Evolutionary conservation across 169 alveolate genomes (phyloP).

Genomic region (Cryptosporidium baileyi): DNA sequence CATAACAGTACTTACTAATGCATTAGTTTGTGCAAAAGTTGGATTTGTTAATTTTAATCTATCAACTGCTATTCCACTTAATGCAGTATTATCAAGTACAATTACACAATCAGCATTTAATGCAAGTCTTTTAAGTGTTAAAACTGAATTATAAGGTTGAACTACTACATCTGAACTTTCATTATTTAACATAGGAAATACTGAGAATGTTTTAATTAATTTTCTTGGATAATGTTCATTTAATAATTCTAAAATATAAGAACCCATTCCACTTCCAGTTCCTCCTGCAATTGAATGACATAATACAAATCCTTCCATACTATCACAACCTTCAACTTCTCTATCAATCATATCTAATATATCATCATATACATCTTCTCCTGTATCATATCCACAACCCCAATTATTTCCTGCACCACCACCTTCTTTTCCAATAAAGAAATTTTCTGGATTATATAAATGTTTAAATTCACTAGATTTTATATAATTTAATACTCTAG

Average conservation of each 20-base stretch:
- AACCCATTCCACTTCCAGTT: slow-evolving; percentile 99
- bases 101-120: slow-evolving; percentile 96
- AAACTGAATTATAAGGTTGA: slow-evolving; percentile 97
- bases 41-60: slow-evolving; percentile 88
- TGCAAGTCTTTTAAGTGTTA: slow-evolving; percentile 90
- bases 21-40: slow-evolving; percentile 82
- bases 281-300: slow-evolving; percentile 99
- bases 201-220: slow-evolving; percentile 86
- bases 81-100: slow-evolving; percentile 97
- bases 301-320: slow-evolving; percentile 96
- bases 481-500: slow-evolving; percentile 91
- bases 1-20: slow-evolving; percentile 88
- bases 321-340: slow-evolving; percentile 98
- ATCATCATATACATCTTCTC: slow-evolving; percentile 93
- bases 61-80: slow-evolving; percentile 95
- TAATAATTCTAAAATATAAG: slow-evolving; percentile 93
- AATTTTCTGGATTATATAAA: slow-evolving; percentile 97
- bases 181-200: slow-evolving; percentile 91
- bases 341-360: slow-evolving; percentile 97
- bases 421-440: slow-evolving; percentile 94
- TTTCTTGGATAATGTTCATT: slow-evolving; percentile 94
- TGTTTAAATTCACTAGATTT: slow-evolving; percentile 86
- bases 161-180: slow-evolving; percentile 98
- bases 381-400: slow-evolving; percentile 97
- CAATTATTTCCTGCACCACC: slow-evolving; percentile 99